Conservation (phyloP, 257 asterid species). For the Solanum gracilifrons region DNA sequence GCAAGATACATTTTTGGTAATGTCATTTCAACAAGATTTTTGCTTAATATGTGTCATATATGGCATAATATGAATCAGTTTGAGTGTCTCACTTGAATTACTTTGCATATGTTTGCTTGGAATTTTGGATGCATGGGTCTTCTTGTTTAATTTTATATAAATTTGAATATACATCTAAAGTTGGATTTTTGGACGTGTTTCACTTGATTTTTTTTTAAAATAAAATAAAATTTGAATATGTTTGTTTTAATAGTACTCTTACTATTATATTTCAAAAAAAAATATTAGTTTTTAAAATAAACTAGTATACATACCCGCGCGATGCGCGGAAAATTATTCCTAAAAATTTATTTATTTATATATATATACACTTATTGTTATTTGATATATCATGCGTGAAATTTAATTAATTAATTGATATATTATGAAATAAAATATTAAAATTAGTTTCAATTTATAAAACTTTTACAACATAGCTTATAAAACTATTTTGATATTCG, state of each 20-base stretch:
- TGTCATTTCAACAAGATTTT: background rate
- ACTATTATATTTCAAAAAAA: background rate
- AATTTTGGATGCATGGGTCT: too few species aligned
- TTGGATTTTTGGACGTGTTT: background rate
- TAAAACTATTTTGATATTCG: background rate
- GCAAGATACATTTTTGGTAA: background rate
- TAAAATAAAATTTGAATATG: background rate
- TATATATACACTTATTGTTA: background rate
- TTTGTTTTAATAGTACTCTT: background rate
- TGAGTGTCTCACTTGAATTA: too few species aligned
- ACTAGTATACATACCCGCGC: too few species aligned
- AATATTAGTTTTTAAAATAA: too few species aligned
- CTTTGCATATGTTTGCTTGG: too few species aligned
- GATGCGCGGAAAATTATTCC: too few species aligned
- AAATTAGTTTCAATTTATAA: background rate
- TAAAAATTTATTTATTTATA: too few species aligned
- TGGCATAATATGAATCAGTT: too few species aligned
- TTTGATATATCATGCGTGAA: background rate
- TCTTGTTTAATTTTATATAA: background rate
- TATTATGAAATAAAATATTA: background rate
- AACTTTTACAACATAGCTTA: background rate
- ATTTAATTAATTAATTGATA: background rate
- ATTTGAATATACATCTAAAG: too few species aligned
- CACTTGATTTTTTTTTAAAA: too few species aligned
- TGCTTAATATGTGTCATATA: background rate